Base-by-base conservation (phyloP, 2,329 filamentous ascomycete genomes). In the Penicillium thymicola region DNA sequence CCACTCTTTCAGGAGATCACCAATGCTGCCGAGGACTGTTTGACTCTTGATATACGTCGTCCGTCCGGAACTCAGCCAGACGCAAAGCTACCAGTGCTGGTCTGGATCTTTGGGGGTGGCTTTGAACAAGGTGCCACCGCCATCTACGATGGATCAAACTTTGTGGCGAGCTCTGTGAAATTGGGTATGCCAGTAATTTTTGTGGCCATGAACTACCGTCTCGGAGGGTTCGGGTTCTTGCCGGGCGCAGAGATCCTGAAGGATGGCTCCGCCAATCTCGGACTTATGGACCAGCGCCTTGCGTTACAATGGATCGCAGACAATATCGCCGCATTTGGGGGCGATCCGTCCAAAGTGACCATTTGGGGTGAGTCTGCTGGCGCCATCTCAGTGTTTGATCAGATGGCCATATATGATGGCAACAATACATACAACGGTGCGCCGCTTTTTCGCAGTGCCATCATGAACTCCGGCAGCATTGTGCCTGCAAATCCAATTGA, bases 281-380 rank as follows among this genome's bases (percentile, higher is more conserved):
- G 89, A 3, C 79, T 90, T 3, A 78, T 89, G 0, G 89, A 93
- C 66, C 89, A 92, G 65, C 80, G 88, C 34, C 79, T 89, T 61
- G 89, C 83, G 0, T 77, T 93, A 7, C 75, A 92, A 68, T 93
- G 89, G 89, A 83, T 90, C 1, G 85, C 87, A 8, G 88, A 90
- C 64, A 90, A 92, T 62, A 90, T 93, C 55, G 85, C 77, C 1
- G 79, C 84, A 0, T 95, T 94, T 67, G 90, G 90, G 10, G 90
- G 90, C 14, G 89, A 93, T 68, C 86, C 89, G 0, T 77, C 79
- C n/a, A 89, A 88, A 70, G 88, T 92, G 6, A 92, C 89, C 0
- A 87, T 93, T 57, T 91, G 87, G 86, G 89, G 89, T 27, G 86
- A 92, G 68, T 86, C 82, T 2, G 86, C 88, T 0, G 87, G 87